Base-by-base conservation (phyloP, 441 rosid genomes). In the Arabidopsis hybrid region DNA sequence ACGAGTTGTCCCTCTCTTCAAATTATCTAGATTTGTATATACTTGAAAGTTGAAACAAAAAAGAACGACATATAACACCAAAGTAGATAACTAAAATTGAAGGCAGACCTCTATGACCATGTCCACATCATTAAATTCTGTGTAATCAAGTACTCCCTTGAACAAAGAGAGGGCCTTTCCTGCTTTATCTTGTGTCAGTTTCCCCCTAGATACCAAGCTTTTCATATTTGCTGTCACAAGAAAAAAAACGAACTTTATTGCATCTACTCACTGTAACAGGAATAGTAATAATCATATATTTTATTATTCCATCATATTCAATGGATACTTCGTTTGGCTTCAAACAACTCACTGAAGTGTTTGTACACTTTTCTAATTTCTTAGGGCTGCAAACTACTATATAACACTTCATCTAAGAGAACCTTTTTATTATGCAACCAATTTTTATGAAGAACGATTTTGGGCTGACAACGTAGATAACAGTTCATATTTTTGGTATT, bases 51-150 rank as follows among this genome's bases (percentile, higher is more conserved):
- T 52, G 69, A 69, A 52, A 59, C 76, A 61, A 51, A 21, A 21
- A 21, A 21, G 26, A 62, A 36, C 5, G 59, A 8, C 11, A 57
- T 21, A 70, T 62, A 75, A 71, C 43, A 35, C 14, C 21, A 53
- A 47, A 58, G 29, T 11, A 52, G 32, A 65, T 29, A 40, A 45
- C 11, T 47, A 35, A 45, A 69, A 56, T 35, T 61, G 68, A 67
- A 55, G 68, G 42, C 85, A 50, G 31, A 89, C 99, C 97, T 95
- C 99, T 68, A 95, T 88, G 74, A 95, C 97, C 95, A 92, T 87
- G 75, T 95, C 99, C 69, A 92, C 97, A 67, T 95, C 93, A 81
- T 79, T 87, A 70, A 95, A 89, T 62, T 89, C 95, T 32, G 90
- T 75, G 77, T 95, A 95, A 69, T 92, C 96, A 67, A 92, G 73